phyloP scores from a whole-genome alignment of 495 filamentous ascomycete genomes.

The Chaetomium tenue region DNA sequence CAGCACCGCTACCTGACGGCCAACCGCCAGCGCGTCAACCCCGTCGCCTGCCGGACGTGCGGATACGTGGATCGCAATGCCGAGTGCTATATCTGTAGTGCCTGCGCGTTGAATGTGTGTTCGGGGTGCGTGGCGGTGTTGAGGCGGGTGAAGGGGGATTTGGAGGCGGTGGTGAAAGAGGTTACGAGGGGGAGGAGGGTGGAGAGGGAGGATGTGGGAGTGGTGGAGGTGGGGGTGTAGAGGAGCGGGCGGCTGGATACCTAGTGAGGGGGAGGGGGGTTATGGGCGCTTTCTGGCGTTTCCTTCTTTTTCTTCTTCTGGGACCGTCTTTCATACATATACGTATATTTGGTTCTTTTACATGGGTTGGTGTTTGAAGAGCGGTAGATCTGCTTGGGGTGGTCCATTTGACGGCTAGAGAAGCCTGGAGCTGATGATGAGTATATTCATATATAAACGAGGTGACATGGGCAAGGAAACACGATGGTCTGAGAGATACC shows the following conservation, averaged over 20 bases:
- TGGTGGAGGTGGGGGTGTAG: background rate
- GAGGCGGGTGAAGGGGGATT: constrained; percentile 25
- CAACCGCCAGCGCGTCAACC: constrained; percentile 31
- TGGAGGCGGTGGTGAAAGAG: constrained; percentile 21
- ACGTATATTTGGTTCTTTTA: background rate
- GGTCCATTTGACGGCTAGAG: background rate
- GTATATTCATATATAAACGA: background rate
- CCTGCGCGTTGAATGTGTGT: constrained; percentile 33
- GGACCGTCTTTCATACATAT: background rate
- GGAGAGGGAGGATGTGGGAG: background rate
- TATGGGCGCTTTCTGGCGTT: background rate
- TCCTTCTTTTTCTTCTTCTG: background rate
- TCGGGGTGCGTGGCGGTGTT: constrained; percentile 20
- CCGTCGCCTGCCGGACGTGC: constrained; percentile 33
- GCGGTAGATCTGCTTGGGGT: constrained; percentile 15
- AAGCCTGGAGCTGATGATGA: background rate
- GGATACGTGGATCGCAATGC: constrained; percentile 31
- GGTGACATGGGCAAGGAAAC: background rate
- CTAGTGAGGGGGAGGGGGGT: background rate
- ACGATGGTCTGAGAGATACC: background rate
- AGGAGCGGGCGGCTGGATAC: background rate
- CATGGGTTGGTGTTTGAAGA: background rate
- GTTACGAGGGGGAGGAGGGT: constrained; percentile 1
- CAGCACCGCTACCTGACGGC: constrained; percentile 34
- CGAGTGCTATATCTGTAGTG: constrained; percentile 34